Evolutionary conservation across 345 rosid species (phyloP).

Genomic region (Tarenaya hassleriana): DNA sequence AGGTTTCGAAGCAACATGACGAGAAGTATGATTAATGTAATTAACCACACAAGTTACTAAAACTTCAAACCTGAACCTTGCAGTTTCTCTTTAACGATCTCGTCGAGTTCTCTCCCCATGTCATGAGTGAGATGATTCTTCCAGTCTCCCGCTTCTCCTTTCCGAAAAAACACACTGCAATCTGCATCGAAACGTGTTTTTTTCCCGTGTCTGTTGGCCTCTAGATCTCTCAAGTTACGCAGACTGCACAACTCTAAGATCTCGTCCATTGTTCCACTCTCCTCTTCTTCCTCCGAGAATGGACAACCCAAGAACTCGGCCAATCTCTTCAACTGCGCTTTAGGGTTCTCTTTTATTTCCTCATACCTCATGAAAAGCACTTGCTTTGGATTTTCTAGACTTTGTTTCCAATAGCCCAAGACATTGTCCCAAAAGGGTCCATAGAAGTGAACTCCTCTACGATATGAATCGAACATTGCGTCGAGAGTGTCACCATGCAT

Average conservation of each 20-base stretch:
- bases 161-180: constrained; percentile 11
- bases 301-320: constrained; percentile 29
- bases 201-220: constrained; percentile 31
- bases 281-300: constrained; percentile 21
- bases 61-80: constrained; percentile 22
- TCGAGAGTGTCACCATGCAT: constrained; percentile 7
- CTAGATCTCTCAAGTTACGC: constrained; percentile 24
- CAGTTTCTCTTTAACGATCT: constrained; percentile 20
- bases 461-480: constrained; percentile 15
- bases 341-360: constrained; percentile 21
- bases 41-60: neutral
- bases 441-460: constrained; percentile 15
- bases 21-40: too few relatives aligned
- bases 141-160: constrained; percentile 27
- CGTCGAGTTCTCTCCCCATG: constrained; percentile 26
- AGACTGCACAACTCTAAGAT: constrained; percentile 24
- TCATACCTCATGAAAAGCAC: constrained; percentile 32
- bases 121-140: constrained; percentile 23
- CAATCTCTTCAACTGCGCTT: constrained; percentile 15
- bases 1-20: too few relatives aligned
- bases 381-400: constrained; percentile 21
- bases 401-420: constrained; percentile 25
- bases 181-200: constrained; percentile 17
- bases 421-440: constrained; percentile 34
- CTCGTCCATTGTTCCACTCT: neutral